Base-by-base conservation (phyloP, 176 grass and related monocot genomes). In the Pharus latifolius region DNA sequence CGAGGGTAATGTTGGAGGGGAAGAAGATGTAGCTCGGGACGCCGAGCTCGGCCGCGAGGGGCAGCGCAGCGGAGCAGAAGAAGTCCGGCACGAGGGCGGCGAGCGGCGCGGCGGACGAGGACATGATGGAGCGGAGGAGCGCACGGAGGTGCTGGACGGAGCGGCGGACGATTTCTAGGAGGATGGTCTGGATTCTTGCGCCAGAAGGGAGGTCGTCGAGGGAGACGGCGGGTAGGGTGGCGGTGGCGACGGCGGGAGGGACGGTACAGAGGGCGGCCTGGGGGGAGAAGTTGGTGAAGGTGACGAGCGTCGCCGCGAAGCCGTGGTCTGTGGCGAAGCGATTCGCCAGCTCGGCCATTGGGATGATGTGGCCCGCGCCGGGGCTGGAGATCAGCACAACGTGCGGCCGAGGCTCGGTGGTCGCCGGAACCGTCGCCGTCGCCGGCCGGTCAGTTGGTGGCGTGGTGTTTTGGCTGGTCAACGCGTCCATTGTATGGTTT, bases 361-460 rank as follows among this genome's bases (percentile, higher is more conserved):
- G 88, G 45, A 74, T 65, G 0, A 87, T 43, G 76, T 87, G 88
- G 18, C 80, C 88, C 3, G 80, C 56, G 16, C 88, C 83, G 9
- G 88, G 73, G 37, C 80, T 75, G 19, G 84, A 0, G 9, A 87
- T 15, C 35, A 92, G 27, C 14, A 71, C 80, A 12, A 92, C 58
- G 56, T 75, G 84, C 15, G 37, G 74, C 7, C 24, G 29, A 26
- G 4, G 2, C n/a, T n/a, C n/a, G n/a, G n/a, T n/a, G n/a, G n/a
- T n/a, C n/a, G n/a, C n/a, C n/a, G n/a, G n/a, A n/a, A n/a, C n/a
- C n/a, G n/a, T n/a, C n/a, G n/a, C n/a, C 35, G 23, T 16, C 35
- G 59, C 1, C 17, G 37, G 2, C 33, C 11, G 18, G 48, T 43
- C 60, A 4, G 14, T 3, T 9, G 34, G 0, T n/a, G 59, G 56